Evolutionary conservation across 2,329 filamentous ascomycete genomes (phyloP).

Genomic region (Alternaria triticina): DNA sequence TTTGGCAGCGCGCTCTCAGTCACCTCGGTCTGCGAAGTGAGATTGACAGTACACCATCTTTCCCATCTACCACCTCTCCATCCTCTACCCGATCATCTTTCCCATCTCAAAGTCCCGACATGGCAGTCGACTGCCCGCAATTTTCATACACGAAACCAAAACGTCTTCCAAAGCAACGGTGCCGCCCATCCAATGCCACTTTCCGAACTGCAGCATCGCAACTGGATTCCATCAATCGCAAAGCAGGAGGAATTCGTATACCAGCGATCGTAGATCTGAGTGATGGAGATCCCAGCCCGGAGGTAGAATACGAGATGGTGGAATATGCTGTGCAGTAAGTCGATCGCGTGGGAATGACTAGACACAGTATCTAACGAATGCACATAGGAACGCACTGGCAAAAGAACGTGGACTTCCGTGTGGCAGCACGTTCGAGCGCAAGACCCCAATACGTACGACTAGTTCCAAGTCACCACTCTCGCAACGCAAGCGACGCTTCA

Average conservation of each 20-base stretch:
- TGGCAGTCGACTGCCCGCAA: background rate
- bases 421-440: background rate
- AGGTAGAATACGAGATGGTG: background rate
- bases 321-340: background rate
- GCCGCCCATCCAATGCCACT: background rate
- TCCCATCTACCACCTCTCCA: background rate
- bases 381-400: background rate
- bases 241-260: background rate
- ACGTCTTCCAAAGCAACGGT: background rate
- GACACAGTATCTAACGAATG: background rate
- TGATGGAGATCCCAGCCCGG: background rate
- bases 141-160: background rate
- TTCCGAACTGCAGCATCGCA: background rate
- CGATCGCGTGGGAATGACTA: fast-evolving
- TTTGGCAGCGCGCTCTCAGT: background rate
- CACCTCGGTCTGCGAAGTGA: background rate
- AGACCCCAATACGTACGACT: background rate
- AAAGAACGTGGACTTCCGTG: background rate
- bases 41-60: background rate
- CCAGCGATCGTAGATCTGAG: background rate
- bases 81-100: background rate
- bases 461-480: background rate
- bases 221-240: background rate
- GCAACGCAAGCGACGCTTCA: background rate
- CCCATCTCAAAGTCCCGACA: background rate